A percentile compares a stretch with the other conserved stretches of the same genome.
Conservation (phyloP, 2,329 filamentous ascomycete species). For the Neopestalotiopsis rosae region DNA sequence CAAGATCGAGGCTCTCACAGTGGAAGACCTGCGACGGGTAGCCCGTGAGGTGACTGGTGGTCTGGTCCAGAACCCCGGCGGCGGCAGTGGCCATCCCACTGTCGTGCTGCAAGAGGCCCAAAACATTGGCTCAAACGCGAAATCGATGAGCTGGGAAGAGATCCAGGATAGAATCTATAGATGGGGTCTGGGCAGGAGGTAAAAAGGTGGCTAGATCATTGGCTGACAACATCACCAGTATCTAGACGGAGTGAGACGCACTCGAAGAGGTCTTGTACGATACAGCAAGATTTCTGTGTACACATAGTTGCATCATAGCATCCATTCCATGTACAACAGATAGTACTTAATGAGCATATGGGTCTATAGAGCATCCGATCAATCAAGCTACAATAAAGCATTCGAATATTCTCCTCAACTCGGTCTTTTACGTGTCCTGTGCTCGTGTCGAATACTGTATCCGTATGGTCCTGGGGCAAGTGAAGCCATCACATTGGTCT, state of each 20-base stretch:
- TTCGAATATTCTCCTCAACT: neutral
- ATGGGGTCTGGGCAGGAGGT: constrained; percentile 78
- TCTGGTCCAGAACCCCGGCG: constrained; percentile 73
- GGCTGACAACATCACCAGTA: neutral
- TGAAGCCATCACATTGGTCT: no score
- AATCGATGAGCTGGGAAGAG: constrained; percentile 80
- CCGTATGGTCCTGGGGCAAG: no score
- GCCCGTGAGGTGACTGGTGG: constrained; percentile 81
- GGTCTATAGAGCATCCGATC: neutral
- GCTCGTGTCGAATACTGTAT: neutral
- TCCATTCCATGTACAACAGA: constrained; percentile 2
- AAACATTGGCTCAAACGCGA: constrained; percentile 70
- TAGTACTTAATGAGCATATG: constrained; percentile 7
- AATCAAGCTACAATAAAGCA: neutral
- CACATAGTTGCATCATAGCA: neutral
- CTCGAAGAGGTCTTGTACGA: constrained; percentile 1
- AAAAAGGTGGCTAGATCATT: constrained; percentile 9
- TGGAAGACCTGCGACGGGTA: constrained; percentile 81
- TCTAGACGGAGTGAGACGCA: neutral
- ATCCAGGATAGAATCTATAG: constrained; percentile 85
- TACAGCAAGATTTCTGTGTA: neutral
- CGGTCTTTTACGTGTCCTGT: neutral
- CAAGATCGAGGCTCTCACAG: constrained; percentile 81
- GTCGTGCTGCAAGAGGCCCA: constrained; percentile 94
- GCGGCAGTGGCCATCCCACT: constrained; percentile 86